Conservation (phyloP, 768 basidiomycete species). For the Xerocomus spinulosus region DNA sequence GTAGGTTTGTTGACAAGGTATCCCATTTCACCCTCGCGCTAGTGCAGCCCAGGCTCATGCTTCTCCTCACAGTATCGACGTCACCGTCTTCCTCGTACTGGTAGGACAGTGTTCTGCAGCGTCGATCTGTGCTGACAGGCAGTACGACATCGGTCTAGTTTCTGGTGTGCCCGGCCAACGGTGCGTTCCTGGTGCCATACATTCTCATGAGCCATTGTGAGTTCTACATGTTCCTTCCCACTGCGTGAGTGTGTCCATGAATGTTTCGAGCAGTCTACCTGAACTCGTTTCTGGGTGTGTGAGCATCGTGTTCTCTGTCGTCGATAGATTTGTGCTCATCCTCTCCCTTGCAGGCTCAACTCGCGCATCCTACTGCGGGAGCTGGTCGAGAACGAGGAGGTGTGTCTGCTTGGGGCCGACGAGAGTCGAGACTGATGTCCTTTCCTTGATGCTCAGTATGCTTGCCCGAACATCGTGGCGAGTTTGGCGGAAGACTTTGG, state of each 20-base stretch:
- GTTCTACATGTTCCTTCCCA: slow-evolving; percentile 2
- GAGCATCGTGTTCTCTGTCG: slow-evolving; percentile 2
- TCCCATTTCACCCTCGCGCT: not conserved
- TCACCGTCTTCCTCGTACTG: slow-evolving; percentile 24
- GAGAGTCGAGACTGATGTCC: not conserved
- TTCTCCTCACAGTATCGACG: slow-evolving; percentile 26
- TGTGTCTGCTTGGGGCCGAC: not conserved
- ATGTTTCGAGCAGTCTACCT: slow-evolving; percentile 28
- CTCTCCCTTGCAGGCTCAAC: slow-evolving; percentile 19
- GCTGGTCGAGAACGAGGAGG: slow-evolving; percentile 24
- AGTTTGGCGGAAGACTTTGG: slow-evolving; percentile 21
- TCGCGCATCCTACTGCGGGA: slow-evolving; percentile 28
- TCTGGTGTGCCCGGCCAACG: slow-evolving; percentile 33
- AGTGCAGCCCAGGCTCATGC: not conserved
- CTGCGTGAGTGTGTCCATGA: not conserved
- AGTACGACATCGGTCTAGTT: slow-evolving; percentile 19
- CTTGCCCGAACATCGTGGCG: slow-evolving; percentile 23
- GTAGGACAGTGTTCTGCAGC: slow-evolving; percentile 2
- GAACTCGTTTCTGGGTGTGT: slow-evolving; percentile 37
- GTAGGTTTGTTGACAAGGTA: slow-evolving; percentile 36
- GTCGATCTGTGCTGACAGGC: slow-evolving; percentile 1
- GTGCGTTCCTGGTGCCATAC: slow-evolving; percentile 34
- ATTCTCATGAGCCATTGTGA: slow-evolving; percentile 37
- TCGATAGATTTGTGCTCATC: not conserved
- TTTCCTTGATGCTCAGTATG: slow-evolving; percentile 10